Percentiles rank a stretch among this genome's conserved stretches.
Evolutionary conservation across 352 stramenopile species (phyloP).

Genomic region (Phytopythium boreale): DNA sequence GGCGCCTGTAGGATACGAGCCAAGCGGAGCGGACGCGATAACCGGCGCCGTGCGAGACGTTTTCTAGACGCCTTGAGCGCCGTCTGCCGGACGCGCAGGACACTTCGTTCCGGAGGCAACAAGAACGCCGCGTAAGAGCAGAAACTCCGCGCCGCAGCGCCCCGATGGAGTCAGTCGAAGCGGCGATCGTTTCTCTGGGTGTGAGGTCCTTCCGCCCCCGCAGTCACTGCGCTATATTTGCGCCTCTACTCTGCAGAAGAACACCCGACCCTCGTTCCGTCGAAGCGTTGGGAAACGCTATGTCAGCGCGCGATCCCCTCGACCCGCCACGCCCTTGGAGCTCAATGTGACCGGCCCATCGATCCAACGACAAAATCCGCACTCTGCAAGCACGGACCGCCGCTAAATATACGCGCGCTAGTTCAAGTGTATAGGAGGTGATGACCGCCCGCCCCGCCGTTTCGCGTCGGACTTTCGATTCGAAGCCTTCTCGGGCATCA

Average conservation of each 20-base stretch:
- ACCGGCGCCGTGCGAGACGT: neutral
- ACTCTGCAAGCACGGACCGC: neutral
- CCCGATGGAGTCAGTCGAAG: no score
- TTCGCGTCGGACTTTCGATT: conserved; percentile 6
- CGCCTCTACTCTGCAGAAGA: neutral
- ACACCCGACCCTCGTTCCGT: neutral
- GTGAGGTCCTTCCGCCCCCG: neutral
- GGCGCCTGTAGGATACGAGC: neutral
- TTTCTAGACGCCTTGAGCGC: neutral
- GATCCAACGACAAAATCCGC: neutral
- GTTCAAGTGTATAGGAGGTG: neutral
- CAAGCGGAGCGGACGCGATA: neutral
- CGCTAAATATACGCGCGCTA: neutral
- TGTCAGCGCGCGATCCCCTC: neutral
- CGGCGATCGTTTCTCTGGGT: neutral
- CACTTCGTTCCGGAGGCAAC: neutral
- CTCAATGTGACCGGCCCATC: no score
- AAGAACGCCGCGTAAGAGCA: neutral
- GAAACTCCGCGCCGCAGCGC: no score
- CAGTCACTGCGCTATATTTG: neutral
- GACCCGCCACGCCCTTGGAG: neutral
- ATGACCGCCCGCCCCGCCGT: neutral
- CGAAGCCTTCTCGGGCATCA: conserved; percentile 1
- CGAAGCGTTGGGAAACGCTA: neutral
- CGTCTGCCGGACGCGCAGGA: neutral